Evolutionary conservation across 1,284 basidiomycete species (phyloP).

Genomic region (Cystobasidium sp.): DNA sequence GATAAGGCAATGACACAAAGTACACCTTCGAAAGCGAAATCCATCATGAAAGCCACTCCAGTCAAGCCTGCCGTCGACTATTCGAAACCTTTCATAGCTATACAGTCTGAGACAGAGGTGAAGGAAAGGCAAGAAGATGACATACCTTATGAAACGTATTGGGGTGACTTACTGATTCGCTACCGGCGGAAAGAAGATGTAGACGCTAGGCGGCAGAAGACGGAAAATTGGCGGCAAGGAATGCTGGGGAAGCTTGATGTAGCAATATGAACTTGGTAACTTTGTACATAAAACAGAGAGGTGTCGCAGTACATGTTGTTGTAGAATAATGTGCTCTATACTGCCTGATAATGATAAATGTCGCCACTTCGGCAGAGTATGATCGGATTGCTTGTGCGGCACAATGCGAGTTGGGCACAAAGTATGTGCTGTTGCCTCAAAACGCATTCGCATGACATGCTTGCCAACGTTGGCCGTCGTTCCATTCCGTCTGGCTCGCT

Average conservation of each 20-base stretch:
- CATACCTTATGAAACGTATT: conserved; percentile 25
- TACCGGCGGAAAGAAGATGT: conserved; percentile 3
- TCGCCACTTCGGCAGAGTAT: too few relatives aligned
- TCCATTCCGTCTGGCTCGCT: not conserved
- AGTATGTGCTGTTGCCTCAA: not conserved
- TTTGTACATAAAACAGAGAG: too few relatives aligned
- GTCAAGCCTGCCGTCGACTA: not conserved
- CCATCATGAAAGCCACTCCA: not conserved
- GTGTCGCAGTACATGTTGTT: not conserved
- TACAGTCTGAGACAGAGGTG: not conserved
- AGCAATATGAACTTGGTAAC: not conserved
- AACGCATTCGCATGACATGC: not conserved
- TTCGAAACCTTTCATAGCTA: conserved; percentile 5
- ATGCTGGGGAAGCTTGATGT: conserved; percentile 2
- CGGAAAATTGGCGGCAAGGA: conserved; percentile 15
- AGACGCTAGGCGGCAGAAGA: conserved; percentile 11
- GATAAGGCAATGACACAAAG: not conserved
- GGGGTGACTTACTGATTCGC: conserved; percentile 31
- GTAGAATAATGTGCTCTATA: not conserved
- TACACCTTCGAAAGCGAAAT: conserved; percentile 8
- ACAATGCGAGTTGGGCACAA: too few relatives aligned
- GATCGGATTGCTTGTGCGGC: too few relatives aligned
- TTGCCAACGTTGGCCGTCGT: not conserved
- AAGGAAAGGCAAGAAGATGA: not conserved
- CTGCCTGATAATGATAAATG: too few relatives aligned